phyloP scores from a whole-genome alignment of 2,329 filamentous ascomycete species.

The Drechslerella coelobrocha region DNA sequence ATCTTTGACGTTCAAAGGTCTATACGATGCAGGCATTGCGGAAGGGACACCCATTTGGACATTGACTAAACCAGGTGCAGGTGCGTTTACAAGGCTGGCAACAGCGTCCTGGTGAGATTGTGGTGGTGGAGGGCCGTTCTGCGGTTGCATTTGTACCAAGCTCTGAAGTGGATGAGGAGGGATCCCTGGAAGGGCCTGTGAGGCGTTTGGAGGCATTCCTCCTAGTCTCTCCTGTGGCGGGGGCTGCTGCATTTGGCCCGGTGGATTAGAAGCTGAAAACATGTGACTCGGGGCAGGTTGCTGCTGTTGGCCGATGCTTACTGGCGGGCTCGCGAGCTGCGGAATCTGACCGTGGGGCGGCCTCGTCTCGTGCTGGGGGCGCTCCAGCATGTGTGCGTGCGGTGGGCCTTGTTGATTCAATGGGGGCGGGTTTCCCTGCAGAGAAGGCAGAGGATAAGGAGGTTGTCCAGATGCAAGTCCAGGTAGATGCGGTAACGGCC shows the following conservation, averaged over 20 bases:
- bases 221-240: constrained; percentile 29
- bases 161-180: constrained; percentile 30
- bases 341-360: constrained; percentile 42
- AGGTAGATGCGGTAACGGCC: constrained; percentile 36
- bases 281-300: constrained; percentile 30
- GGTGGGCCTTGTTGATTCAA: constrained; percentile 17
- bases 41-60: constrained; percentile 35
- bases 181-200: constrained; percentile 37
- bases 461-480: constrained; percentile 33
- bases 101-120: constrained; percentile 44
- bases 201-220: constrained; percentile 16
- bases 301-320: constrained; percentile 27
- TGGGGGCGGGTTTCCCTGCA: constrained; percentile 32
- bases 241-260: constrained; percentile 17
- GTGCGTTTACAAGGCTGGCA: constrained; percentile 16
- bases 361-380: constrained; percentile 31
- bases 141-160: constrained; percentile 23
- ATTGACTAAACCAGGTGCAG: constrained; percentile 18
- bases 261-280: constrained; percentile 25
- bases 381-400: constrained; percentile 36
- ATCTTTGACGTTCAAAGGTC: constrained; percentile 65
- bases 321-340: constrained; percentile 37
- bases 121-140: constrained; percentile 21
- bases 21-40: constrained; percentile 50
- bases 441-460: constrained; percentile 36